These are phyloP conservation scores for Penicillium steckii DNA, from an alignment of 495 filamentous ascomycete species.

Conservation along the genomic window DNA sequence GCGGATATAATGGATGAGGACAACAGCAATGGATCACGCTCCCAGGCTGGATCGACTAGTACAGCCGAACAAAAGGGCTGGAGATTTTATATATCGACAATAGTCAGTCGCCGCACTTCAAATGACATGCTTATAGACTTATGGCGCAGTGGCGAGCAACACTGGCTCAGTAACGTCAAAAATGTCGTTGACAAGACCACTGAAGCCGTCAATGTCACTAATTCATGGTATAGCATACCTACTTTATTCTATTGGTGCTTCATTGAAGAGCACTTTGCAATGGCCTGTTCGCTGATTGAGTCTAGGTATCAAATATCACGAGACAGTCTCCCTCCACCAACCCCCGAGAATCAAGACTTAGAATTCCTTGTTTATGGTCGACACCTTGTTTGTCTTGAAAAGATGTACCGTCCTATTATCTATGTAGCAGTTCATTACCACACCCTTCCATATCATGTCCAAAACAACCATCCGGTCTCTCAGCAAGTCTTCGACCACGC, in stretches of 20 bases:
- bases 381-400: slow-evolving; percentile 15
- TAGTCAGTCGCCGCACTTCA: slow-evolving; percentile 26
- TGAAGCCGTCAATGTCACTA: slow-evolving; percentile 16
- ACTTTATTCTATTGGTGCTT: not conserved
- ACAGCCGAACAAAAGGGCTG: slow-evolving; percentile 25
- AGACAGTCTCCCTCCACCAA: slow-evolving; percentile 2
- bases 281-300: not conserved
- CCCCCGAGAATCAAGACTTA: slow-evolving; percentile 14
- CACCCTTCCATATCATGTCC: slow-evolving; percentile 15
- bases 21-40: not conserved
- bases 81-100: slow-evolving; percentile 27
- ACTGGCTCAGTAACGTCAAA: slow-evolving; percentile 19
- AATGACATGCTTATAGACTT: slow-evolving; percentile 27
- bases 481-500: slow-evolving; percentile 13
- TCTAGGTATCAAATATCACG: slow-evolving; percentile 20
- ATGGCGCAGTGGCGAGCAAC: slow-evolving; percentile 23
- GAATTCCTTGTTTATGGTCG: slow-evolving; percentile 21
- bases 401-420: slow-evolving; percentile 27
- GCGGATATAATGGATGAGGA: slow-evolving; percentile 16
- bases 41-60: slow-evolving; percentile 4
- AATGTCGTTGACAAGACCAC: slow-evolving; percentile 11
- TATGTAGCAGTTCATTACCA: slow-evolving; percentile 26
- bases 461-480: slow-evolving; percentile 10
- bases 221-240: slow-evolving; percentile 15
- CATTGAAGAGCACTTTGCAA: too few species aligned